Percentiles rank a stretch among this genome's conserved stretches.
These are phyloP conservation scores for Mucor mucedo DNA, from an alignment of 371 early-diverging fungal species.

Conservation along the genomic window DNA sequence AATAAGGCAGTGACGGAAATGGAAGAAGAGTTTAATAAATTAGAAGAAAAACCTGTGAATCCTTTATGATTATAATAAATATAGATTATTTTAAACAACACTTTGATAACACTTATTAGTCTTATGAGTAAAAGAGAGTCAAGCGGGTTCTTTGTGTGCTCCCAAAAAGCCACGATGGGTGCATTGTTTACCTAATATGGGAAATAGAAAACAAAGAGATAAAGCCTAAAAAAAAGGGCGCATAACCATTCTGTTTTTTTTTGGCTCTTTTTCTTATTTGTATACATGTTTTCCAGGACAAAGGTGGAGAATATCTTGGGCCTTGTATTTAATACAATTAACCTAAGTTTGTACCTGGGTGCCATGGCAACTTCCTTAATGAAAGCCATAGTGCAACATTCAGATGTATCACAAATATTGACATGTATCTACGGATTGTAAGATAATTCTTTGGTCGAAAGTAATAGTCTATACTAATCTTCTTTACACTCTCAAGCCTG, in stretches of 20 bases:
- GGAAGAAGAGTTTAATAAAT: slow-evolving; percentile 5
- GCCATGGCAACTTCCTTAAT: slow-evolving; percentile 28
- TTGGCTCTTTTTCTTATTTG: slow-evolving; percentile 3
- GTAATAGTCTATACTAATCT: too few species aligned
- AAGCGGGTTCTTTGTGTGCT: too few species aligned
- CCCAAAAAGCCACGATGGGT: too few species aligned
- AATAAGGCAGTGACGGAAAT: slow-evolving; percentile 10
- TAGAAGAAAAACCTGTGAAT: neutral
- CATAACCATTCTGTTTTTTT: neutral
- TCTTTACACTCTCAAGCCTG: slow-evolving; percentile 14
- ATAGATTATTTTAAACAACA: too few species aligned
- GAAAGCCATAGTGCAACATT: slow-evolving; percentile 22
- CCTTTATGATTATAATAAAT: too few species aligned
- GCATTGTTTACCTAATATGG: neutral
- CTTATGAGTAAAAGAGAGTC: too few species aligned
- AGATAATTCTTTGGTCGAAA: neutral
- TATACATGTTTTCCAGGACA: slow-evolving; percentile 35
- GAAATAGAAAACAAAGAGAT: neutral
- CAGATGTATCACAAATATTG: slow-evolving; percentile 36
- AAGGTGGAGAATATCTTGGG: slow-evolving; percentile 39
- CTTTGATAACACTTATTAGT: too few species aligned
- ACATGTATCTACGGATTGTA: slow-evolving; percentile 44
- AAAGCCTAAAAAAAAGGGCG: neutral
- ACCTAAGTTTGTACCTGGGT: slow-evolving; percentile 31
- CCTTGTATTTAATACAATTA: slow-evolving; percentile 32